Evolutionary conservation across 495 filamentous ascomycete genomes (phyloP), one percentile per base, ranked within the genome.

Genomic region (Neurospora africana): DNA sequence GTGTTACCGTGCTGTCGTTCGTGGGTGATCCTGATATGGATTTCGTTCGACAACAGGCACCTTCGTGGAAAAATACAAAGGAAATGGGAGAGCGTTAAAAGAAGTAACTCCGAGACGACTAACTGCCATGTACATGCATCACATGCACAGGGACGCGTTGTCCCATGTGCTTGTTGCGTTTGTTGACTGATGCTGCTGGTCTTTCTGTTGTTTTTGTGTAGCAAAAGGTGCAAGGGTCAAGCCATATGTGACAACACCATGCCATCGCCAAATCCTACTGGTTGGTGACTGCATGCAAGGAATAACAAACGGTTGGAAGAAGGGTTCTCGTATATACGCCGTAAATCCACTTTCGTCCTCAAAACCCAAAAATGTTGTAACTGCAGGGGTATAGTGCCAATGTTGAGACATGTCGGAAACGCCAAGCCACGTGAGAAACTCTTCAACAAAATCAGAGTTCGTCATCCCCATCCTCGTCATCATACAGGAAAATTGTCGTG

Each of bases 391-490:
- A 65, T 35, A 65, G 27, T 33, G 27, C 53, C 53, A 65, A 61
- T 8, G 53, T 65, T 35, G 27, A 65, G 27, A 65, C 27, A 65
- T 17, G 53, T 19, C 15, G 35, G 53, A 65, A 65, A 65, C 53
- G 53, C 53, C 53, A 33, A 3, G 53, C 53, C 15, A 65, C 15
- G 53, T 19, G 27, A 19, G 53, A 58, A 53, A 58, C 27, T 65
- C 27, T 35, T 65, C 53, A 65, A 65, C 23, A 35, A 65, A 65
- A 65, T 72, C 70, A 76, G 21, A 76, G 74, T 72, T 76, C 74
- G 36, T 73, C 75, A 43, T 76, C 71, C 13, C 75, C 75, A 35
- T 77, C 53, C 13, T 33, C 53, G 3, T 65, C 53, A 33, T 65
- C 53, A 19, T 65, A 33, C 53, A 65, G 53, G 27, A 65, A 65